These are phyloP conservation scores for Boletellus deceptivus DNA, from an alignment of 1,284 basidiomycete species.

Conservation along the genomic window DNA sequence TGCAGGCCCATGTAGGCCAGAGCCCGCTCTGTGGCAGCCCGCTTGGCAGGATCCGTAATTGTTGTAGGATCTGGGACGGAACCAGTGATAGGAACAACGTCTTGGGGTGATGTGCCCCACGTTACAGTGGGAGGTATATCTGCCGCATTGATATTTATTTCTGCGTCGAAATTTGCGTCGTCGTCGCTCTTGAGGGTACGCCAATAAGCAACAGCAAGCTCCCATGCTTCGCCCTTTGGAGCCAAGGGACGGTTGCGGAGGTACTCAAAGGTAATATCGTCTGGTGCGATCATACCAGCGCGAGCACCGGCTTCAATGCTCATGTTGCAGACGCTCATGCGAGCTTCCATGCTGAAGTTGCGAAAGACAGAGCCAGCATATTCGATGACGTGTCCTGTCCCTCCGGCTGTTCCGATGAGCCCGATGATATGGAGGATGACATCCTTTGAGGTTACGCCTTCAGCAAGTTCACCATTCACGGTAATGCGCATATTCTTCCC, in stretches of 20 bases:
- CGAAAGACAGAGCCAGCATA: slow-evolving; percentile 92
- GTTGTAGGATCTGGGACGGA: slow-evolving; percentile 78
- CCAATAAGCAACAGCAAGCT: slow-evolving; percentile 88
- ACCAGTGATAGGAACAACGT: slow-evolving; percentile 87
- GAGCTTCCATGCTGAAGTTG: slow-evolving; percentile 90
- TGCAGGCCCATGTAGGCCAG: slow-evolving; percentile 91
- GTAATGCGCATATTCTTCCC: slow-evolving; percentile 95
- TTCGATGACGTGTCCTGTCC: slow-evolving; percentile 91
- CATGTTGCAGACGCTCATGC: slow-evolving; percentile 99
- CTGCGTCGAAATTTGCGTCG: slow-evolving; percentile 87
- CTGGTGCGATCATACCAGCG: slow-evolving; percentile 94
- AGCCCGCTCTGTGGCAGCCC: slow-evolving; percentile 75
- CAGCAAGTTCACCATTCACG: slow-evolving; percentile 82
- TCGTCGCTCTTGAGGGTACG: slow-evolving; percentile 82
- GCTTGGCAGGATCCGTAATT: slow-evolving; percentile 66
- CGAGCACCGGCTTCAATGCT: slow-evolving; percentile 95
- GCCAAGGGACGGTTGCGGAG: slow-evolving; percentile 84
- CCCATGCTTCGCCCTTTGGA: slow-evolving; percentile 89
- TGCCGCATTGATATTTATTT: slow-evolving; percentile 81
- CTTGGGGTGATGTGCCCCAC: slow-evolving; percentile 96
- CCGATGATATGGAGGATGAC: slow-evolving; percentile 95
- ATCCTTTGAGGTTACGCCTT: slow-evolving; percentile 93
- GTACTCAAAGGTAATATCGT: slow-evolving; percentile 89
- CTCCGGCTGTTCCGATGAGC: slow-evolving; percentile 91
- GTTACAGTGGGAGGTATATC: slow-evolving; percentile 95